Conservation (phyloP, 2,329 filamentous ascomycete genomes). For the Pyricularia grisea region DNA sequence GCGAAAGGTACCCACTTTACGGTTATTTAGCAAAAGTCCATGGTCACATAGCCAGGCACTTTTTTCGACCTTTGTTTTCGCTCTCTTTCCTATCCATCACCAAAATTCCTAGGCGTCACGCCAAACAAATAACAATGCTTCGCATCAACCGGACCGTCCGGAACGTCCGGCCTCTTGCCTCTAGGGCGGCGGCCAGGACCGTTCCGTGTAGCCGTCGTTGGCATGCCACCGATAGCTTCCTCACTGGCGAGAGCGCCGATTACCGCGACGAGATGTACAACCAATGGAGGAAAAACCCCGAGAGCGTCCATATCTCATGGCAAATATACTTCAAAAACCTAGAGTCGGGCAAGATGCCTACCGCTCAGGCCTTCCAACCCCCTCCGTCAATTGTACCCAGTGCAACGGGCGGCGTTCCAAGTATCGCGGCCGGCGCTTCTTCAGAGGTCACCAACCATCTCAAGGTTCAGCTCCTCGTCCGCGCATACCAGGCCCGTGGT, state of each 20-base stretch:
- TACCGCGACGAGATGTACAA: slow-evolving; percentile 99
- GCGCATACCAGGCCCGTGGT: slow-evolving; percentile 94
- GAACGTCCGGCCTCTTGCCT: not conserved
- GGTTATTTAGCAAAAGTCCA: too few species aligned
- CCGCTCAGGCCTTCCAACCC: slow-evolving; percentile 92
- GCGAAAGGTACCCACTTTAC: too few species aligned
- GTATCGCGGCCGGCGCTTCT: slow-evolving; percentile 58
- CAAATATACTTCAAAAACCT: slow-evolving; percentile 99
- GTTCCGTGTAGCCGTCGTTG: slow-evolving; percentile 43
- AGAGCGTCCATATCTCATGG: slow-evolving; percentile 95
- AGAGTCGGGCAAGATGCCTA: slow-evolving; percentile 96
- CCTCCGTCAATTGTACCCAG: slow-evolving; percentile 85
- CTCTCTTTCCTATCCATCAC: not conserved
- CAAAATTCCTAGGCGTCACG: not conserved
- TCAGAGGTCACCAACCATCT: slow-evolving; percentile 84
- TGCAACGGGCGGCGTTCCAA: slow-evolving; percentile 68
- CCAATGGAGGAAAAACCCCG: slow-evolving; percentile 89
- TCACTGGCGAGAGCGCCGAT: slow-evolving; percentile 93
- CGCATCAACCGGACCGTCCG: not conserved
- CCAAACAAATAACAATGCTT: not conserved
- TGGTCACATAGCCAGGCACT: not conserved
- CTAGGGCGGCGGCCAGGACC: slow-evolving; percentile 37
- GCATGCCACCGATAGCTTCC: slow-evolving; percentile 88
- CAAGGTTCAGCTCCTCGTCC: slow-evolving; percentile 94
- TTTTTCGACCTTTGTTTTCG: not conserved